Percentiles rank a stretch among this genome's conserved stretches.
phyloP scores from a whole-genome alignment of 1,284 basidiomycete species.

The Marasmius sp. region DNA sequence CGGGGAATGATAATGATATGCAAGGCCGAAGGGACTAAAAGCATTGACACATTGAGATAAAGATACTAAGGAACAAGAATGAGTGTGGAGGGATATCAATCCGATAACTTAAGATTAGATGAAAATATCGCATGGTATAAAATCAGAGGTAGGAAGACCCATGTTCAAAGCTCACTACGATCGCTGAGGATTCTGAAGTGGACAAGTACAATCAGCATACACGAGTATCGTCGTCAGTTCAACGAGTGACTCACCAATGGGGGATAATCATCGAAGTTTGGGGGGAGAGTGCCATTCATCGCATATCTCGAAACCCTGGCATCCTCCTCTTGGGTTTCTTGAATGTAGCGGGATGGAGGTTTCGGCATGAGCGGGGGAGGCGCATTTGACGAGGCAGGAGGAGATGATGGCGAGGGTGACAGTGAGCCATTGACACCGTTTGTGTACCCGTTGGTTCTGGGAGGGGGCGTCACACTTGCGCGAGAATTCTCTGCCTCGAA shows the following conservation, averaged over 20 bases:
- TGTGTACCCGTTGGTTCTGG: constrained; percentile 16
- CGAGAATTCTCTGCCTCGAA: constrained; percentile 53
- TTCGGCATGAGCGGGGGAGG: constrained; percentile 71
- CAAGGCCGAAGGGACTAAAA: neutral
- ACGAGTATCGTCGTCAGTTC: neutral
- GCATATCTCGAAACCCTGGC: constrained; percentile 37
- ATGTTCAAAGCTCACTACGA: neutral
- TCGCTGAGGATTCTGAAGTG: neutral
- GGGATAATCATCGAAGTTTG: constrained; percentile 10
- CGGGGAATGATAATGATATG: neutral
- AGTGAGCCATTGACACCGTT: constrained; percentile 17
- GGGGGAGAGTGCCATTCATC: constrained; percentile 14
- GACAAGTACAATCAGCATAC: neutral
- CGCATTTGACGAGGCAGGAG: constrained; percentile 20
- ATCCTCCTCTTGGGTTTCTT: constrained; percentile 74
- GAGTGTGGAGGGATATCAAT: constrained; percentile 1
- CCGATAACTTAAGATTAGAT: neutral
- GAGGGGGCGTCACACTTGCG: constrained; percentile 10
- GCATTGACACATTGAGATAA: neutral
- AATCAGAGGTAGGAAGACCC: neutral
- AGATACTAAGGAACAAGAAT: neutral
- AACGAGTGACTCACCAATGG: constrained; percentile 15
- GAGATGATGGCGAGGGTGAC: neutral
- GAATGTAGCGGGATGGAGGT: constrained; percentile 74
- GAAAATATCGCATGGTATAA: neutral